Evolutionary conservation across 2,329 filamentous ascomycete species (phyloP).

Genomic region (Monosporascus sp.): DNA sequence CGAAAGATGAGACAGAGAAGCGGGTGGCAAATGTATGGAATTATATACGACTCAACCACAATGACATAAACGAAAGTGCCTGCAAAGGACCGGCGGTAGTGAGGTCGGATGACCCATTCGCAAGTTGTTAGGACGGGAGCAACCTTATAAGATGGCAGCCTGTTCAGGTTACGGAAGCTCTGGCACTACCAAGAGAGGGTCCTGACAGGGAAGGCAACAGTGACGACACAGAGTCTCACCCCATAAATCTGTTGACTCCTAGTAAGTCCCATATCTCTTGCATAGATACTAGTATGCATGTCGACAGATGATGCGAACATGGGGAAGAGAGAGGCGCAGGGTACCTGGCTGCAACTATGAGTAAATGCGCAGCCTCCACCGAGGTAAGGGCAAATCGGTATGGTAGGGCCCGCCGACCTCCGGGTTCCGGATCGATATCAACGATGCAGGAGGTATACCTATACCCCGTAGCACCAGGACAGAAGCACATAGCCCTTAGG

Average conservation of each 20-base stretch:
- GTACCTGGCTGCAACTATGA: conserved; percentile 5
- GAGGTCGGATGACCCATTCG: not conserved
- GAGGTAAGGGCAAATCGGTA: not conserved
- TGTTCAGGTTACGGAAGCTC: conserved; percentile 19
- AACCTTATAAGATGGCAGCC: conserved; percentile 50
- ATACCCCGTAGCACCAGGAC: not conserved
- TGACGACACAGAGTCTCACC: conserved; percentile 23
- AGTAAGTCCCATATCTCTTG: conserved; percentile 16
- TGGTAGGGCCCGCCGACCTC: not conserved
- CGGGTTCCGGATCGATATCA: not conserved
- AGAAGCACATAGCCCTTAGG: not conserved
- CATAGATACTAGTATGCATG: conserved; percentile 14
- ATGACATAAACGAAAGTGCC: conserved; percentile 17
- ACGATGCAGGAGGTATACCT: not conserved
- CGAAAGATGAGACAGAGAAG: not conserved
- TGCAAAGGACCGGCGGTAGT: conserved; percentile 13
- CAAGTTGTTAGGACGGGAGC: conserved; percentile 23
- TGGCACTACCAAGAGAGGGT: conserved; percentile 8
- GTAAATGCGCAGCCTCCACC: conserved; percentile 3
- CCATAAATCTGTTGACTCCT: conserved; percentile 18
- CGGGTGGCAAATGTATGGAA: not conserved
- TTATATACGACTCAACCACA: conserved; percentile 5
- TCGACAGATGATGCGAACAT: conserved; percentile 3
- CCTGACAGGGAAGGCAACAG: conserved; percentile 22
- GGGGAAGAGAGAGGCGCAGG: conserved; percentile 4